Evolutionary conservation across 306 rosid genomes (phyloP), one percentile per base, ranked within the genome.

Genomic region (Quercus glauca): DNA sequence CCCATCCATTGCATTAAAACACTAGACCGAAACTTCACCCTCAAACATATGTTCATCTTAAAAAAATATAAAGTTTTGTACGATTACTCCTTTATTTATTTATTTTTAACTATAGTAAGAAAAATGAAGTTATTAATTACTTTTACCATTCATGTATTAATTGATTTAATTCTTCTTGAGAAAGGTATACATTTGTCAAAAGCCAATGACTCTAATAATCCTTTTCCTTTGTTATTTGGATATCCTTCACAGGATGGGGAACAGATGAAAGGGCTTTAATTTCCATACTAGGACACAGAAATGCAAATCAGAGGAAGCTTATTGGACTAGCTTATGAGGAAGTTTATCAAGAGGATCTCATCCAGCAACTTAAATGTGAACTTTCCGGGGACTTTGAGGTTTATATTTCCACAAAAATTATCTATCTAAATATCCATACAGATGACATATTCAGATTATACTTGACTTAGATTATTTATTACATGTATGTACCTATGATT

Each of bases 311-410:
- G 67, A 78, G 83, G 73, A 84, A 86, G 72, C 88, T 84, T 61
- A 68, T 84, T 55, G 84, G 90, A 71, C 35, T 45, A 25, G 88
- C 92, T 73, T 89, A 86, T 78, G 65, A 86, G 70, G 84, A 86
- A 58, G 63, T 89, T 78, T 78, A 84, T 79, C 85, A 86, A 5
- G 73, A 86, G 28, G 90, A 86, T 82, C 92, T 89, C 74, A 84
- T 89, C 49, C 71, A 89, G 5, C 90, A 80, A 31, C 79, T 89
- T 76, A 76, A 84, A 70, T 84, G 84, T 84, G 92, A 89, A 77
- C 84, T 89, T 73, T 86, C 90, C 15, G 92, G 90, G 69, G 79
- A 77, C 75, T 83, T 89, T 41, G 86, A 78, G 89, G 92, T 88
- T 23, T 25, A 45, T 75, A n/a, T 55, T 37, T 41, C 45, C 45